phyloP scores from a whole-genome alignment of 2,329 filamentous ascomycete species.

The Aspergillus sp. region DNA sequence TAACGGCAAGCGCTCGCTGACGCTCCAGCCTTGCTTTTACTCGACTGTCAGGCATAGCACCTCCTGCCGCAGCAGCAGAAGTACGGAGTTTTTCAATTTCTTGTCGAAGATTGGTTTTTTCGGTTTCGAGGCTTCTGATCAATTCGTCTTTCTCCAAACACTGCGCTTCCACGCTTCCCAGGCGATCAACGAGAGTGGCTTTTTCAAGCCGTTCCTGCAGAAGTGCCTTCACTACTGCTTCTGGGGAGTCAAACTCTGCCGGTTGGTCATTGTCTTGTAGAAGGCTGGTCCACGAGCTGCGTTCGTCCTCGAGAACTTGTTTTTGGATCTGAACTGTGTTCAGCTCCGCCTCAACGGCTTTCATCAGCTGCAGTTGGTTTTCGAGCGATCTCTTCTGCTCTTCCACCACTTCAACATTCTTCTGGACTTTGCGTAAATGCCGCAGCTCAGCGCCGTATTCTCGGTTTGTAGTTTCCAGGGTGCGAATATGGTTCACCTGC shows the following conservation, averaged over 20 bases:
- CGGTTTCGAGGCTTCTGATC: slow-evolving; percentile 68
- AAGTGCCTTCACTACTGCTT: slow-evolving; percentile 79
- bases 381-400: slow-evolving; percentile 88
- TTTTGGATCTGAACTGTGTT: slow-evolving; percentile 77
- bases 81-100: slow-evolving; percentile 70
- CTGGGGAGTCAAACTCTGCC: slow-evolving; percentile 80
- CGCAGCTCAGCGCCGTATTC: slow-evolving; percentile 78
- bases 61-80: slow-evolving; percentile 36
- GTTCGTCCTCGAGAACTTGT: slow-evolving; percentile 84
- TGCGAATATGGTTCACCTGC: slow-evolving; percentile 86
- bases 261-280: slow-evolving; percentile 66
- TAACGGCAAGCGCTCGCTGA: slow-evolving; percentile 78
- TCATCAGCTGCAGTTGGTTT: slow-evolving; percentile 71
- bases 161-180: slow-evolving; percentile 78
- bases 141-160: slow-evolving; percentile 72
- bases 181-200: slow-evolving; percentile 72
- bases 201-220: slow-evolving; percentile 78
- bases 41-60: slow-evolving; percentile 60
- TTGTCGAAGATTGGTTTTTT: slow-evolving; percentile 61
- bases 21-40: slow-evolving; percentile 74
- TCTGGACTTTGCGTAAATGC: slow-evolving; percentile 74
- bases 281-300: slow-evolving; percentile 80
- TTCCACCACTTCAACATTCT: slow-evolving; percentile 88
- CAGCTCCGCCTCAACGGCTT: slow-evolving; percentile 71
- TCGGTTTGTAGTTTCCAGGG: slow-evolving; percentile 74